Evolutionary conservation across 495 filamentous ascomycete species (phyloP).

Genomic region (Lasiosphaeria hispida): DNA sequence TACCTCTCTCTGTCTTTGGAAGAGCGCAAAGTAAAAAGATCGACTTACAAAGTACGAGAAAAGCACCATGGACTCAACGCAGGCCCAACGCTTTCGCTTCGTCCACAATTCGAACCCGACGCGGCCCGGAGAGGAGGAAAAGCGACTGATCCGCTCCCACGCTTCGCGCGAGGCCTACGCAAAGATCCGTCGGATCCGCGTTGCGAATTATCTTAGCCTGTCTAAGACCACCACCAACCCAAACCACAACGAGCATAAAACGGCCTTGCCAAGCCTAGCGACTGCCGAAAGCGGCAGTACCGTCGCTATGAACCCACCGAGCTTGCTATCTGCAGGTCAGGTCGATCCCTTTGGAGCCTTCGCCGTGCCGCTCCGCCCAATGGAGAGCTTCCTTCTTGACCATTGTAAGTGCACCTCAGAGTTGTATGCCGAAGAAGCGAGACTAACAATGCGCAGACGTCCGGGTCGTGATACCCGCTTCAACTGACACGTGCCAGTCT

Average conservation of each 20-base stretch:
- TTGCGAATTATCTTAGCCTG: neutral
- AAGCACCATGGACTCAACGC: neutral
- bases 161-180: constrained; percentile 9
- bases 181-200: neutral
- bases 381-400: constrained; percentile 10
- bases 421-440: neutral
- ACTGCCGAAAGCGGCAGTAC: neutral
- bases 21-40: no score
- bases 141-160: constrained; percentile 6
- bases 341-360: constrained; percentile 3
- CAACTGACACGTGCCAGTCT: neutral
- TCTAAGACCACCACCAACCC: neutral
- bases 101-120: constrained; percentile 7
- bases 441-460: neutral
- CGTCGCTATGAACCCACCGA: neutral
- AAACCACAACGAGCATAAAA: no score
- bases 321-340: neutral
- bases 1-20: no score
- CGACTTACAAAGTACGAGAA: no score
- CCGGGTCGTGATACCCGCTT: neutral
- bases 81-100: constrained; percentile 2
- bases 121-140: neutral
- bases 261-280: neutral
- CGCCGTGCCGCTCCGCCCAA: neutral
- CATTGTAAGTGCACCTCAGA: constrained; percentile 1